Evolutionary conservation across 225 moss, liverwort and hornwort species (phyloP).

Genomic region (Takakia lepidozioides): DNA sequence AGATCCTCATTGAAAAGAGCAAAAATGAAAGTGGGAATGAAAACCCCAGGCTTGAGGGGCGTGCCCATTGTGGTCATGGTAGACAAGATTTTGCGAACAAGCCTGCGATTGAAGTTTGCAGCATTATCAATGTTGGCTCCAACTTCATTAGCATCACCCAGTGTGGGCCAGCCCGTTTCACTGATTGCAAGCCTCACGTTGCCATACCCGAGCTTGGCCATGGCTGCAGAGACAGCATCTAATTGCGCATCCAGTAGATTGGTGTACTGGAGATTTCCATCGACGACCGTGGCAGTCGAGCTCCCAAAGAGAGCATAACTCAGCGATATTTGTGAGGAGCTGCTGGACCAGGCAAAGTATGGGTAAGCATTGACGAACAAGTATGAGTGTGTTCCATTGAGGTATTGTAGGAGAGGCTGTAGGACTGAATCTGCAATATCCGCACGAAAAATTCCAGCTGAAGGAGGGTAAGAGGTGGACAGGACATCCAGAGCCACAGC

Average conservation of each 20-base stretch:
- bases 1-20: conserved; percentile 53
- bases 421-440: conserved; percentile 31
- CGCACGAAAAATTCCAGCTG: conserved; percentile 23
- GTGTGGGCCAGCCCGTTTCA: conserved; percentile 64
- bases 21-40: conserved; percentile 55
- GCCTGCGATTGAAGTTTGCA: conserved; percentile 39
- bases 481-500: conserved; percentile 39
- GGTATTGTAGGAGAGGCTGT: conserved; percentile 31
- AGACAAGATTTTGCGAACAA: conserved; percentile 33
- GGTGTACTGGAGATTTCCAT: conserved; percentile 41
- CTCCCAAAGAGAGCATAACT: conserved; percentile 41
- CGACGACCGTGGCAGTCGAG: conserved; percentile 23
- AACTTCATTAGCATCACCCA: conserved; percentile 27
- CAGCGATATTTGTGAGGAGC: conserved; percentile 27
- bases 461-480: conserved; percentile 33
- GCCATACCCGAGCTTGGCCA: conserved; percentile 27
- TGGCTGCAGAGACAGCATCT: conserved; percentile 47
- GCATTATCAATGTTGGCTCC: conserved; percentile 41
- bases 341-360: conserved; percentile 26
- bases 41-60: conserved; percentile 32
- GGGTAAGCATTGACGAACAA: conserved; percentile 44
- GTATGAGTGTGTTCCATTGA: conserved; percentile 31
- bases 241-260: conserved; percentile 62
- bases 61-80: conserved; percentile 27
- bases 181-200: conserved; percentile 30